Evolutionary conservation across 441 rosid species (phyloP).

Genomic region (Aleurites moluccanus): DNA sequence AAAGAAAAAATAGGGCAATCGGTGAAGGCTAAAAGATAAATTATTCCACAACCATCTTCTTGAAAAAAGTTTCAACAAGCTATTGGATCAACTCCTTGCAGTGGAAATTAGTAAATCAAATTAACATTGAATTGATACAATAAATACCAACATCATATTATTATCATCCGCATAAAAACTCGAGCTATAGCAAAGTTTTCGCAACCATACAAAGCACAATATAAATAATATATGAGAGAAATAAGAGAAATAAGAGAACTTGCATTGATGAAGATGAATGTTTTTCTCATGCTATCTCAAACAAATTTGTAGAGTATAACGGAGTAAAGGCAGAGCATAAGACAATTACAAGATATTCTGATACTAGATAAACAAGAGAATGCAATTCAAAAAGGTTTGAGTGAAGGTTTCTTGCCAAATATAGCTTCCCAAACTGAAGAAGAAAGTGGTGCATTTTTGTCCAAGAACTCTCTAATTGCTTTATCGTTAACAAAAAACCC

Average conservation of each 20-base stretch:
- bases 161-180: neutral
- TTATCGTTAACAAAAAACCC: conserved; percentile 65
- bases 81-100: neutral
- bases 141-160: neutral
- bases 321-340: conserved; percentile 8
- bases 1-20: neutral
- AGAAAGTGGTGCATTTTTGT: conserved; percentile 62
- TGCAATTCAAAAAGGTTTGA: conserved; percentile 34
- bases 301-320: neutral
- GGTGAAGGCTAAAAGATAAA: neutral
- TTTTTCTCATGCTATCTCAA: conserved; percentile 3
- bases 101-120: neutral
- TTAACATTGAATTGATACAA: neutral
- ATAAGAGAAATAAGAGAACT: conserved; percentile 8
- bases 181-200: neutral
- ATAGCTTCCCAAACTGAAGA: conserved; percentile 73
- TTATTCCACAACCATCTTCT: neutral
- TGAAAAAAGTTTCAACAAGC: neutral
- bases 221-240: neutral
- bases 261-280: neutral
- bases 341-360: conserved; percentile 4
- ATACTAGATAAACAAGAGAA: neutral
- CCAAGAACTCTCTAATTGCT: conserved; percentile 74
- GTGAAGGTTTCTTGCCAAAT: conserved; percentile 49
- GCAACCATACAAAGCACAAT: neutral